A percentile compares a stretch with the other conserved stretches of the same genome.
Conservation (phyloP, 305 asterid genomes). For the Fraxinus albicans region DNA sequence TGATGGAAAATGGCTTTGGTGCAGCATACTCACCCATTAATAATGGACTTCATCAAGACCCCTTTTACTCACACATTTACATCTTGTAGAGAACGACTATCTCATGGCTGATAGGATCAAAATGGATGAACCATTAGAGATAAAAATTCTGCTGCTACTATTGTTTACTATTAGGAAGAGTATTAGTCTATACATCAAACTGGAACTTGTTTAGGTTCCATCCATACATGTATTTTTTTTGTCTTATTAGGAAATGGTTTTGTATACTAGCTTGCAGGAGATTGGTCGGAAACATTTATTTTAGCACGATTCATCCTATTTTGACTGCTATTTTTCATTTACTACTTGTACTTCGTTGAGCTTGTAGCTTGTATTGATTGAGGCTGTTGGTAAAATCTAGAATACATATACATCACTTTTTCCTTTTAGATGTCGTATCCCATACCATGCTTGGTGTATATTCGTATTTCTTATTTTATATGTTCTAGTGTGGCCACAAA, state of each 20-base stretch:
- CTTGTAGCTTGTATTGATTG: constrained; percentile 7
- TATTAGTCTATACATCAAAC: constrained; percentile 18
- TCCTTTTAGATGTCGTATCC: constrained; percentile 9
- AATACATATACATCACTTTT: neutral
- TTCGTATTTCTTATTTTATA: neutral
- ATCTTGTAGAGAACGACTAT: neutral
- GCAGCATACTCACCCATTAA: constrained; percentile 26
- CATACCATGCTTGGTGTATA: neutral
- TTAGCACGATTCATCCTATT: neutral
- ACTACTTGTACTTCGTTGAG: constrained; percentile 3
- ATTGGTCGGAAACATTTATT: constrained; percentile 12
- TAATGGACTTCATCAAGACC: neutral
- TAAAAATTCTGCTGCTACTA: constrained; percentile 12
- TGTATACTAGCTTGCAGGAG: constrained; percentile 10
- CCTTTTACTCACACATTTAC: neutral
- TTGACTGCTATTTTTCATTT: neutral
- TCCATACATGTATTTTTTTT: neutral
- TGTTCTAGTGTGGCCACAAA: neutral
- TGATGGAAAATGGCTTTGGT: constrained; percentile 82
- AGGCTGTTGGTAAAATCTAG: constrained; percentile 9
- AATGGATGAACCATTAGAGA: constrained; percentile 10
- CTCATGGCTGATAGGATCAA: neutral
- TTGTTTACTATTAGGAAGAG: constrained; percentile 1
- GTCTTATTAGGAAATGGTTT: constrained; percentile 10
- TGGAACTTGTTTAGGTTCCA: constrained; percentile 12